Conservation (phyloP, 177 flowering plant species). For the Vitis hybrid region DNA sequence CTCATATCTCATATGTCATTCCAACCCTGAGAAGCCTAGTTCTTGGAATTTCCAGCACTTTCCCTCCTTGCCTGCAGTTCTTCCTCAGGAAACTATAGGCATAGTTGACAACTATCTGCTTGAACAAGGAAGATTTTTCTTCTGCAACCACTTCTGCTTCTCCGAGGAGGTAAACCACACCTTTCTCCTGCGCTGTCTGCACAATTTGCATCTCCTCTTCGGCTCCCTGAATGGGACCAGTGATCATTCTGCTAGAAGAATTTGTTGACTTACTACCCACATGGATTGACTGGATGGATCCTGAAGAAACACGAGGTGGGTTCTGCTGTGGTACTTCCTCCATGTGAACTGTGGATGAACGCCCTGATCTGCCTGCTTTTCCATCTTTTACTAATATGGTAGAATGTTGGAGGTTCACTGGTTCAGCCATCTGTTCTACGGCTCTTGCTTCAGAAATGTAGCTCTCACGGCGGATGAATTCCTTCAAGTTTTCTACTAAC, state of each 20-base stretch:
- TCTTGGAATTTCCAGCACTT: conserved; percentile 43
- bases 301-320: conserved; percentile 26
- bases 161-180: conserved; percentile 62
- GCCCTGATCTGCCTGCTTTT: conserved; percentile 7
- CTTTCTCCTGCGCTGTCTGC: conserved; percentile 44
- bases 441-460: conserved; percentile 23
- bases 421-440: conserved; percentile 15
- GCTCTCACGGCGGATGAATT: conserved; percentile 41
- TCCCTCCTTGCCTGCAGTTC: conserved; percentile 51
- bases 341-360: conserved; percentile 16
- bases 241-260: conserved; percentile 22
- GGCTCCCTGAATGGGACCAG: conserved; percentile 28
- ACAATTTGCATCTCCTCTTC: conserved; percentile 52
- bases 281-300: conserved; percentile 25
- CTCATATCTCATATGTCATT: conserved; percentile 62
- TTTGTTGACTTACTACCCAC: conserved; percentile 18
- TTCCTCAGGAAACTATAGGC: conserved; percentile 50
- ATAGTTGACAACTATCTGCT: conserved; percentile 54
- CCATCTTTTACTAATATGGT: conserved; percentile 16
- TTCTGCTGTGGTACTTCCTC: conserved; percentile 27
- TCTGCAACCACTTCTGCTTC: conserved; percentile 56
- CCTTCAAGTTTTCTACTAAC: conserved; percentile 42
- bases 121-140: conserved; percentile 38
- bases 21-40: conserved; percentile 59
- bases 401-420: conserved; percentile 18